Evolutionary conservation across 139 green algal species (phyloP), one percentile per base, ranked within the genome.

Genomic region (Auxenochlorella pyrenoidosa): DNA sequence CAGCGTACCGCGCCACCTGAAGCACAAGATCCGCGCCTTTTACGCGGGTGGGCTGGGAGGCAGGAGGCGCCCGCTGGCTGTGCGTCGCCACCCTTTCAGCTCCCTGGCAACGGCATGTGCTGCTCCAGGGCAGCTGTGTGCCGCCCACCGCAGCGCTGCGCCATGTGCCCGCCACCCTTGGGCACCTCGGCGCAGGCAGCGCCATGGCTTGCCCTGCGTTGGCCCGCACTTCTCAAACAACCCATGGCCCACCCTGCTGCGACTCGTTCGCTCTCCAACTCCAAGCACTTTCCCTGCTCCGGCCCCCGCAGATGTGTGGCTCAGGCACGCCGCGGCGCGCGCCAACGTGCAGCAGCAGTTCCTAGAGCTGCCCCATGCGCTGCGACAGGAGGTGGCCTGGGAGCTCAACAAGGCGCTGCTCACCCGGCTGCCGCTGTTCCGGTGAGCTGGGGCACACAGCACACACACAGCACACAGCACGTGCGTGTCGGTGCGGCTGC

Each of bases 331-430:
- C 21, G 40, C 41, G 3, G 19, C 81, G 3, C 63, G 36, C 21
- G 36, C 54, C 32, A 54, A 59, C 36, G 47, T 44, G 34, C 59
- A 36, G 18, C 34, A 86, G 47, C 66, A 71, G 43, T 73, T 84
- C 54, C 54, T 38, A 13, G 83, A 90, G 76, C 54, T 90, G 82
- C 88, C 88, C 10, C 83, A 90, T 10, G 65, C 28, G 40, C 76
- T 90, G 65, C 75, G 88, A 3, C 59, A 86, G 66, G 83, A 88
- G 32, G 83, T 90, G 41, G 51, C 83, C 0, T 79, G 76, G 75
- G 51, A 82, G 54, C 21, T 86, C 36, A 90, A 90, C 76, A 54
- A 36, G 32, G 24, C 26, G 26, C 58, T 88, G 28, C 84, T 90
- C 12, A 15, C 24, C 18, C 44, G 73, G 21, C 76, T 90, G 66